Base-by-base conservation (phyloP, 2,329 filamentous ascomycete species). In the Penicillium sp. region DNA sequence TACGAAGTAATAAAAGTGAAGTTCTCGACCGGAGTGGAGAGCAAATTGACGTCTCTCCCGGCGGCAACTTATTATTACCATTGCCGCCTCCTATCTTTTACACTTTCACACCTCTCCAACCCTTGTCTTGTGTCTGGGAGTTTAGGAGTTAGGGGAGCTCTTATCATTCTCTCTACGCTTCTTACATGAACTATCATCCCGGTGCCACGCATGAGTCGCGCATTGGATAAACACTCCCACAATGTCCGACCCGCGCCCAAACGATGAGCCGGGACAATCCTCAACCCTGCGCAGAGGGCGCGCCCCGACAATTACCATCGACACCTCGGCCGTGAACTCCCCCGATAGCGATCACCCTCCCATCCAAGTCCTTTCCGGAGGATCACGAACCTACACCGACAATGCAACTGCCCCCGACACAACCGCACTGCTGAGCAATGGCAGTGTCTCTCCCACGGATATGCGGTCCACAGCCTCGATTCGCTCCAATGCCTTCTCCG, bases 281-380 rank as follows among this genome's bases (percentile, higher is more conserved):
- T 32, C 60, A 22, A 55, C 68, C 43, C 56, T 69, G 47, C 67
- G 69, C 48, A 65, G 72, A 51, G 68, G 68, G 56, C 65, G 73
- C 49, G 74, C 74, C 6, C 77, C 77, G 21, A 79, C 77, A 10
- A 80, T 79, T 45, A 79, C 76, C 28, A 78, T 80, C 54, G 76
- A 80, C 61, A 79, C 77, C 21, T 77, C 77, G 51, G 74, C 76
- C 48, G 74, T 77, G 55, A 75, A 67, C 63, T 64, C 65, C 45
- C 57, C 66, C 7, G 67, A 70, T 51, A 57, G 64, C 13, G 58
- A 61, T 45, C 60, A 63, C 48, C 58, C 66, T 45, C 64, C 66
- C 48, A 55, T 65, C 44, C 67, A 65, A 55, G 54, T 64, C 43
- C 56, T 66, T 28, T 63, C 69, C 45, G 68, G 64, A 49, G 63